These are phyloP conservation scores for Plasmodium vivax DNA, from an alignment of 169 alveolate genomes.

Conservation along the genomic window DNA sequence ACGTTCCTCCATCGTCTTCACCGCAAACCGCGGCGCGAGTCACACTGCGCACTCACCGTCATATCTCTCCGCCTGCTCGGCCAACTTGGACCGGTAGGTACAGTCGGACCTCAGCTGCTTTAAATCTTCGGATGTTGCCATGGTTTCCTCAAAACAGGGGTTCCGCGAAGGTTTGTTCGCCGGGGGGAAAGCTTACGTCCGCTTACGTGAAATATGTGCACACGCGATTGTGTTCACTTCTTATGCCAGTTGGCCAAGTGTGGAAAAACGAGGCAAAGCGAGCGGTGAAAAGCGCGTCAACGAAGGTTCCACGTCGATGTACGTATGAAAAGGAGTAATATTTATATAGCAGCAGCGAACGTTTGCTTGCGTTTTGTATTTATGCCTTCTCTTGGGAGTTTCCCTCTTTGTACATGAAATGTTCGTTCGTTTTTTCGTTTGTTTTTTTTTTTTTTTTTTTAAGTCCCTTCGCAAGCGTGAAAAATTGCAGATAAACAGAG, in stretches of 20 bases:
- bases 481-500: not conserved
- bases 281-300: not conserved
- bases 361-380: not conserved
- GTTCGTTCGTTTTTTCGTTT: not conserved
- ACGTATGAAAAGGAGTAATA: not conserved
- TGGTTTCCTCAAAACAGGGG: not conserved
- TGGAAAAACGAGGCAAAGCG: not conserved
- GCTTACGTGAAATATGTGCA: not conserved
- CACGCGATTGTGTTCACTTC: not conserved
- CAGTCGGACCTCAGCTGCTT: constrained; percentile 81
- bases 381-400: not conserved
- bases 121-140: constrained; percentile 73
- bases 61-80: constrained; percentile 99
- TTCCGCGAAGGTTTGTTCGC: not conserved
- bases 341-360: not conserved
- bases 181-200: not conserved
- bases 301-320: constrained; percentile 12
- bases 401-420: not conserved
- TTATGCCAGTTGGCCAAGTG: not conserved
- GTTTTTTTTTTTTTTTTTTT: not conserved
- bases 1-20: not conserved
- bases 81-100: constrained; percentile 95
- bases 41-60: constrained; percentile 88
- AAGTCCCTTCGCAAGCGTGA: not conserved
- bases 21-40: not conserved